Evolutionary conservation across 225 moss, liverwort and hornwort genomes (phyloP), one percentile per base, ranked within the genome.

Genomic region (Sphagnum tenellum): DNA sequence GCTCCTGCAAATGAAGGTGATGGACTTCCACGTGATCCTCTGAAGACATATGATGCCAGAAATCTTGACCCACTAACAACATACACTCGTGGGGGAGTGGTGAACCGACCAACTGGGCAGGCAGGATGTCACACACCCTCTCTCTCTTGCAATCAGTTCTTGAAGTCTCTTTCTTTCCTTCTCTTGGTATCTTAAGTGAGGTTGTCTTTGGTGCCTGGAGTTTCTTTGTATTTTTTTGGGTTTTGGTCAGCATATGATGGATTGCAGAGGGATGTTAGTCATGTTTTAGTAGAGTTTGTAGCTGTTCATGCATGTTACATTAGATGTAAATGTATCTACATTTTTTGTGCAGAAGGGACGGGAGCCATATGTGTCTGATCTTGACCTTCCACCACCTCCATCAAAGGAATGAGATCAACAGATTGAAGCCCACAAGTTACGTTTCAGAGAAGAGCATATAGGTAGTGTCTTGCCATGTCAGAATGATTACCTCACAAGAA

Each of bases 21-120:
- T 62, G 86, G 86, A 60, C 67, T 86, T 66, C 79, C 79, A 55
- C 75, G 86, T 6, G 56, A 86, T 50, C 86, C 82, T 59, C 77
- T 86, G 13, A 63, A 86, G 64, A 86, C 86, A 65, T 86, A 50
- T 53, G 86, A 86, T 45, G 44, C 86, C 50, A 68, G 59, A 51
- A 82, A 68, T 64, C n/a, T 77, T 45, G 86, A 86, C 75, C 86
- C 86, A 46, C 79, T 86, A 29, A 86, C 86, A 12, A 86, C 86
- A 0, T 86, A 69, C 53, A 86, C 86, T 3, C 79, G 86, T 44
- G 86, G 86, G 49, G 82, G 86, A 53, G 71, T 80, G 2, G 82
- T 82, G 61, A 66, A 79, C 7, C 79, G 85, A 62, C 73, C 82
- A 63, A 67, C 55, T 63, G 82, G 85, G 55, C 79, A 86, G 86